phyloP scores from a whole-genome alignment of 495 filamentous ascomycete species.

The Penicillium robsamsonii region DNA sequence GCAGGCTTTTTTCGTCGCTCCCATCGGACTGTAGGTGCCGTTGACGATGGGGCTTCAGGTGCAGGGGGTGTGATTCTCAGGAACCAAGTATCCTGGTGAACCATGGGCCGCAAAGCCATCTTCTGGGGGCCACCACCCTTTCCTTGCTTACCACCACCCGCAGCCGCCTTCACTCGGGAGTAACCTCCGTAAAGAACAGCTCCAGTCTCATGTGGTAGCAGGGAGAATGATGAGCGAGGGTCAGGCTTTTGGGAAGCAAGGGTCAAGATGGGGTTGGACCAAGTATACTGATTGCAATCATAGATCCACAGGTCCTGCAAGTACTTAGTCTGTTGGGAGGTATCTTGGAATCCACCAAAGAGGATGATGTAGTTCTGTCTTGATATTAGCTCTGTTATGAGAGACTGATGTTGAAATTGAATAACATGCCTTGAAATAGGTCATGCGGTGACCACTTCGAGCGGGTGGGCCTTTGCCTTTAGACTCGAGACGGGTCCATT shows the following conservation, averaged over 20 bases:
- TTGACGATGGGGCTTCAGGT: constrained; percentile 56
- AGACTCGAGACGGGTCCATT: constrained; percentile 85
- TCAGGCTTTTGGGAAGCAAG: constrained; percentile 82
- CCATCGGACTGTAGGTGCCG: constrained; percentile 76
- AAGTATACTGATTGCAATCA: constrained; percentile 68
- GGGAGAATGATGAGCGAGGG: constrained; percentile 81
- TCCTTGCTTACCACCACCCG: constrained; percentile 50
- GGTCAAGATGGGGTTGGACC: constrained; percentile 70
- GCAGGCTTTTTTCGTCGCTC: constrained; percentile 89
- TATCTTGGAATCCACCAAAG: constrained; percentile 92
- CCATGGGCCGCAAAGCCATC: constrained; percentile 74
- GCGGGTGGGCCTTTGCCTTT: constrained; percentile 89
- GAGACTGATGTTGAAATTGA: constrained; percentile 23
- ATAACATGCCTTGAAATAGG: constrained; percentile 70
- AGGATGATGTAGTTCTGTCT: constrained; percentile 64
- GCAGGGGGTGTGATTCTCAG: constrained; percentile 73
- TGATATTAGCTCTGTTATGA: not conserved
- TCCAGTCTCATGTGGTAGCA: constrained; percentile 84
- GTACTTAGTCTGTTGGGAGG: constrained; percentile 88
- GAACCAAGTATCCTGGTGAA: constrained; percentile 95
- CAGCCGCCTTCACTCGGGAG: constrained; percentile 75
- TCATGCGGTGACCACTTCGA: constrained; percentile 91
- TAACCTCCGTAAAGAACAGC: constrained; percentile 92
- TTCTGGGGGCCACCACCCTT: constrained; percentile 62
- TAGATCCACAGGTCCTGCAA: constrained; percentile 69